phyloP scores from a whole-genome alignment of 73 alveolate genomes.

The Halteria grandinella region DNA sequence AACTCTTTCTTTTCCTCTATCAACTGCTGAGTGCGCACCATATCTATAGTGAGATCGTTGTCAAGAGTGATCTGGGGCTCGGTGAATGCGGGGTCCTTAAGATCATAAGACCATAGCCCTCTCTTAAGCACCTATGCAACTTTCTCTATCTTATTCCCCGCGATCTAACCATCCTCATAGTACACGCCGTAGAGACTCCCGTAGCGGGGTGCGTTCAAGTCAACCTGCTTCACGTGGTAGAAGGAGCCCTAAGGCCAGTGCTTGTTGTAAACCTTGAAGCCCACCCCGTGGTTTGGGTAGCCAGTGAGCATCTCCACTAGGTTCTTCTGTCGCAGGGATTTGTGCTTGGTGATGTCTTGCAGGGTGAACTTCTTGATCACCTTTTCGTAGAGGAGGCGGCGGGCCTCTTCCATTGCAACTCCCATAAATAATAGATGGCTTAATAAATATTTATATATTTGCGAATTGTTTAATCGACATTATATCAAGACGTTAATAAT shows the following conservation, averaged over 20 bases:
- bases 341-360: constrained; percentile 30
- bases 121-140: not conserved
- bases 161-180: not conserved
- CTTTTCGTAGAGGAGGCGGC: constrained; percentile 35
- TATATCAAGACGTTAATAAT: too few species aligned
- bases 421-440: constrained; percentile 9
- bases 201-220: not conserved
- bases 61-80: constrained; percentile 13
- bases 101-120: constrained; percentile 27
- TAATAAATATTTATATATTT: constrained; percentile 27
- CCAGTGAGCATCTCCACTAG: constrained; percentile 9
- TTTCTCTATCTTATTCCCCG: constrained; percentile 14
- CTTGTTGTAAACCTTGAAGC: constrained; percentile 19
- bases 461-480: not conserved
- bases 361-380: constrained; percentile 29
- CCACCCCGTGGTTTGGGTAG: constrained; percentile 46
- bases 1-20: constrained; percentile 43
- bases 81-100: constrained; percentile 24
- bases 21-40: constrained; percentile 4
- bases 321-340: not conserved
- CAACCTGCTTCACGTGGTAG: constrained; percentile 31
- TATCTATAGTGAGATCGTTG: constrained; percentile 11
- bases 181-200: constrained; percentile 31
- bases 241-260: constrained; percentile 20
- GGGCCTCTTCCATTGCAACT: constrained; percentile 57